Evolutionary conservation across 164 flowering plant species (phyloP).

Genomic region (Buxus sempervirens): DNA sequence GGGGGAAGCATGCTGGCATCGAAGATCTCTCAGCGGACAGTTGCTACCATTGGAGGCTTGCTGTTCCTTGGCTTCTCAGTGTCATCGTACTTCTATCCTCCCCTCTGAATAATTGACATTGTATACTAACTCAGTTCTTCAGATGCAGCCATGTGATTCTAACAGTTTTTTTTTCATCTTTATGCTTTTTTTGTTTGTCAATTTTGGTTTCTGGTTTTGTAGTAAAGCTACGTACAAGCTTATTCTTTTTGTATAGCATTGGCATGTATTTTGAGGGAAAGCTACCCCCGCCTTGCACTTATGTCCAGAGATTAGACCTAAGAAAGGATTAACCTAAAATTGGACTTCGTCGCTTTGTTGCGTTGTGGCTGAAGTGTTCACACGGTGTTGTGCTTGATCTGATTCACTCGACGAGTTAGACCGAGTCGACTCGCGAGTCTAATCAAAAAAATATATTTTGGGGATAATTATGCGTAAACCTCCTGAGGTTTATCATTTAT

Average conservation of each 20-base stretch:
- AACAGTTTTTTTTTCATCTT: not conserved
- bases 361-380: too few species aligned
- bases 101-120: slow-evolving; percentile 41
- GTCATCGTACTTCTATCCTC: slow-evolving; percentile 95
- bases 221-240: not conserved
- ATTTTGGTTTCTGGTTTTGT: too few species aligned
- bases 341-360: too few species aligned
- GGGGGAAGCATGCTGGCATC: slow-evolving; percentile 99
- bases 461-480: too few species aligned
- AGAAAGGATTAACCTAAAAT: too few species aligned
- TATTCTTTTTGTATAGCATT: not conserved
- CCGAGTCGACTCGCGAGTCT: too few species aligned
- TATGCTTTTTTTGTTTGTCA: not conserved
- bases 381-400: too few species aligned
- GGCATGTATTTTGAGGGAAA: not conserved
- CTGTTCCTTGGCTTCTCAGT: slow-evolving; percentile 91
- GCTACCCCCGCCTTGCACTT: too few species aligned
- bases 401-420: too few species aligned
- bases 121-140: slow-evolving; percentile 27
- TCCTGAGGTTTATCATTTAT: too few species aligned
- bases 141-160: not conserved
- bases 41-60: slow-evolving; percentile 88
- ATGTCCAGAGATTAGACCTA: too few species aligned
- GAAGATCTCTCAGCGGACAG: slow-evolving; percentile 92
- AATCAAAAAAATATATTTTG: too few species aligned